Percentiles rank a stretch among this genome's conserved stretches.
phyloP scores from a whole-genome alignment of 176 grass and related monocot genomes.

The Oropetium thomaeum region DNA sequence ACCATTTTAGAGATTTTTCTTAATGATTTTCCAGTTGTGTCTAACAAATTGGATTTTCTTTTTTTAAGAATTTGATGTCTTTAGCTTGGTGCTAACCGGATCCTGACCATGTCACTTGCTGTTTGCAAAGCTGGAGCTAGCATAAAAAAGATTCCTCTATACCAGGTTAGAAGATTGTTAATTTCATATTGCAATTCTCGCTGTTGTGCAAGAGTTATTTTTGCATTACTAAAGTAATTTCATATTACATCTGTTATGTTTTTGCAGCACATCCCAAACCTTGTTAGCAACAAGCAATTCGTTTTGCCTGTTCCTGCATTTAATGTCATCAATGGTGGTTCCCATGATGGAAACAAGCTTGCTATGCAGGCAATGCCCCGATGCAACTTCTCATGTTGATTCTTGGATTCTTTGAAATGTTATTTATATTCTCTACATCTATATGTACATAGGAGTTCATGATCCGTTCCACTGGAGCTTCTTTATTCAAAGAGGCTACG shows the following conservation, averaged over 20 bases:
- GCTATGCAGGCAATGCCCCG: constrained; percentile 72
- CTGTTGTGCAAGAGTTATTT: not conserved
- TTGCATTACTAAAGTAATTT: not conserved
- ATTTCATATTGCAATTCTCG: not conserved
- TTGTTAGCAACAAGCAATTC: constrained; percentile 82
- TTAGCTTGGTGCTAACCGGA: constrained; percentile 92
- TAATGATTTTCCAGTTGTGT: not conserved
- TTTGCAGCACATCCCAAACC: constrained; percentile 84
- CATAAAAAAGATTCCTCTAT: constrained; percentile 78
- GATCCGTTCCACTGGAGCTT: constrained; percentile 83
- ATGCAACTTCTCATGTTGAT: not conserved
- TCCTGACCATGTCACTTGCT: constrained; percentile 83
- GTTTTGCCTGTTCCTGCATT: constrained; percentile 93
- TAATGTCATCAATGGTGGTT: constrained; percentile 95
- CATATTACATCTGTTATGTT: not conserved
- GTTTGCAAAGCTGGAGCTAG: constrained; percentile 84
- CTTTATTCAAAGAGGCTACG: constrained; percentile 94
- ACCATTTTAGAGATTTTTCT: too few relatives aligned
- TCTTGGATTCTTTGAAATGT: not conserved
- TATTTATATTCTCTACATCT: not conserved
- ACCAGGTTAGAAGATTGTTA: constrained; percentile 37
- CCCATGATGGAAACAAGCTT: constrained; percentile 96
- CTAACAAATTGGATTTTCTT: not conserved
- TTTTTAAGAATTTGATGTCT: not conserved
- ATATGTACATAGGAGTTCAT: constrained; percentile 73